phyloP scores from a whole-genome alignment of 2,329 filamentous ascomycete genomes.

The Phyllachora maydis region DNA sequence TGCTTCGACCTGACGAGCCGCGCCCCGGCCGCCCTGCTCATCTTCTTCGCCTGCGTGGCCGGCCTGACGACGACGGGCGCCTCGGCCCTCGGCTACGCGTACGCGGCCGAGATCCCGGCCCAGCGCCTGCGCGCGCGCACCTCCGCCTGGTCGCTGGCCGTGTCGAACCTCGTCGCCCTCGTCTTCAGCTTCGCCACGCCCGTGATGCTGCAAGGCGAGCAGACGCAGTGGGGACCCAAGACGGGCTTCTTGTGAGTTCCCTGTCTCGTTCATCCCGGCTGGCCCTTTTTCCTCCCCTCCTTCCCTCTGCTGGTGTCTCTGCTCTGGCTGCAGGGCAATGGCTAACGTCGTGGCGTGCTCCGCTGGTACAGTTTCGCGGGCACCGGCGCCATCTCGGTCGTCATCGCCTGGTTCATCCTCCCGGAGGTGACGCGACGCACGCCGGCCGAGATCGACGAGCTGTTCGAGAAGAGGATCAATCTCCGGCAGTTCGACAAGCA shows the following conservation, averaged over 20 bases:
- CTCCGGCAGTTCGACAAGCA: slow-evolving; percentile 3
- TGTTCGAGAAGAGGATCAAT: slow-evolving; percentile 9
- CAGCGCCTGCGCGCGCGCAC: slow-evolving; percentile 13
- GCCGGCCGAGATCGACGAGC: slow-evolving; percentile 15
- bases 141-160: slow-evolving; percentile 10
- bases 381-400: slow-evolving; percentile 10
- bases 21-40: slow-evolving; percentile 5
- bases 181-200: slow-evolving; percentile 9
- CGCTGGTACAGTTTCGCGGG: slow-evolving; percentile 11
- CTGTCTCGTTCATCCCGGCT: too few relatives aligned
- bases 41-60: slow-evolving; percentile 8
- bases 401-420: slow-evolving; percentile 15
- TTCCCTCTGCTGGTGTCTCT: too few relatives aligned
- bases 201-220: slow-evolving; percentile 11
- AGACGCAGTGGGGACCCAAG: slow-evolving; percentile 12
- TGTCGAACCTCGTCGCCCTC: slow-evolving; percentile 7
- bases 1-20: slow-evolving; percentile 7
- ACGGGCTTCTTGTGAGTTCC: slow-evolving; percentile 13
- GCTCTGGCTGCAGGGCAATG: too few relatives aligned
- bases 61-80: slow-evolving; percentile 8
- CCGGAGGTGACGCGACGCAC: slow-evolving; percentile 14
- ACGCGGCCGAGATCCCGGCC: slow-evolving; percentile 14
- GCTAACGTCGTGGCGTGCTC: too few relatives aligned
- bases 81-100: slow-evolving; percentile 10
- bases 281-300: too few relatives aligned